Conservation (phyloP, 305 asterid species). For the Fraxinus baroniana region DNA sequence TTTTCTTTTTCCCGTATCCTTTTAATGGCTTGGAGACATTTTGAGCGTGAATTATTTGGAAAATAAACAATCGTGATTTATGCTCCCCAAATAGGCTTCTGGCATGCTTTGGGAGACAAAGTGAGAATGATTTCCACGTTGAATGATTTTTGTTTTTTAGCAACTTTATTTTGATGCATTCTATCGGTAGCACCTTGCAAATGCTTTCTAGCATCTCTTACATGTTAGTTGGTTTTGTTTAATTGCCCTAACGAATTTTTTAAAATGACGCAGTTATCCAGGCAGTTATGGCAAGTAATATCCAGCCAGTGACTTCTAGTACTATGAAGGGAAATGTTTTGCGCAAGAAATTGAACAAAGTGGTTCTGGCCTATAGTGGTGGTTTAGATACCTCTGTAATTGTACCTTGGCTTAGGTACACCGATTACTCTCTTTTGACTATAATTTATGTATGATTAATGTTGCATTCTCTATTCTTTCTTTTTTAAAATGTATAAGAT, state of each 20-base stretch:
- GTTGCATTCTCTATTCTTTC: not conserved
- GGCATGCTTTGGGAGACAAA: not conserved
- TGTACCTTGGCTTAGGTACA: slow-evolving; percentile 97
- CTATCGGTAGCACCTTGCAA: not conserved
- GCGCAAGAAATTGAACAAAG: slow-evolving; percentile 75
- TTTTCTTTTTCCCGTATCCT: not conserved
- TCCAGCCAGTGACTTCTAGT: slow-evolving; percentile 41
- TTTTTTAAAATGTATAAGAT: not conserved
- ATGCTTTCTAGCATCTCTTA: not conserved
- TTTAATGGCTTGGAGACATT: not conserved
- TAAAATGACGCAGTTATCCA: slow-evolving; percentile 49
- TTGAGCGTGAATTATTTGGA: not conserved
- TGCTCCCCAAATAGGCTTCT: not conserved
- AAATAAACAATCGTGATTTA: not conserved
- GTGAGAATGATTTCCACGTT: not conserved
- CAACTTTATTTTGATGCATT: not conserved
- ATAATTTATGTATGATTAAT: not conserved
- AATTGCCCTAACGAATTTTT: slow-evolving; percentile 2
- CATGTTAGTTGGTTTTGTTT: not conserved
- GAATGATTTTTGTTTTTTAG: not conserved
- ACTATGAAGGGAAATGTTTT: slow-evolving; percentile 42
- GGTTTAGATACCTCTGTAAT: slow-evolving; percentile 95
- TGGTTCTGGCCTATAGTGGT: slow-evolving; percentile 95
- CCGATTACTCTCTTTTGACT: not conserved
- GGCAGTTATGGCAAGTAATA: slow-evolving; percentile 64